Conservation (phyloP, 2,329 filamentous ascomycete species). For the Bipolaris cookei region DNA sequence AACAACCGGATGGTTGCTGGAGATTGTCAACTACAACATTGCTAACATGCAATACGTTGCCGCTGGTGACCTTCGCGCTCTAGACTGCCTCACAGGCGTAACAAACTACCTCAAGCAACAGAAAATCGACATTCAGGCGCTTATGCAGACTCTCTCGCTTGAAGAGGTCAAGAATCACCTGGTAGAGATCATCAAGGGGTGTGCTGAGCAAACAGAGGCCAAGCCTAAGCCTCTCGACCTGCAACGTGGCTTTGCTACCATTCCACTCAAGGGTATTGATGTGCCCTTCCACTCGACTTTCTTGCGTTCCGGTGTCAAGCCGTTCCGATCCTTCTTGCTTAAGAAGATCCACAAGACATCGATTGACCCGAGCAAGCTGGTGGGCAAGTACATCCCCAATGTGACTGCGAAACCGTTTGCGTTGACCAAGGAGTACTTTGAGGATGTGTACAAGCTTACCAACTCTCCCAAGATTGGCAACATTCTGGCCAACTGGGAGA, state of each 20-base stretch:
- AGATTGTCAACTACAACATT: conserved; percentile 96
- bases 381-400: conserved; percentile 99
- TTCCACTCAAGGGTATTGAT: conserved; percentile 95
- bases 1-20: conserved; percentile 91
- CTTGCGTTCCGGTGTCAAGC: conserved; percentile 96
- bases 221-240: conserved; percentile 90
- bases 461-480: conserved; percentile 78
- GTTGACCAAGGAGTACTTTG: conserved; percentile 97
- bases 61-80: conserved; percentile 69
- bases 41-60: conserved; percentile 74
- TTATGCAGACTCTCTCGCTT: conserved; percentile 83
- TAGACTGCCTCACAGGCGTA: conserved; percentile 74
- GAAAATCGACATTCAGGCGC: conserved; percentile 94
- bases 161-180: conserved; percentile 92
- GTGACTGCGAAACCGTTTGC: conserved; percentile 96
- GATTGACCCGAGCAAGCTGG: conserved; percentile 93
- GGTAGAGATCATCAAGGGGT: conserved; percentile 87
- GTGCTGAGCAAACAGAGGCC: conserved; percentile 81
- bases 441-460: conserved; percentile 95
- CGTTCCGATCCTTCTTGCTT: conserved; percentile 95
- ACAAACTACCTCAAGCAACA: conserved; percentile 96
- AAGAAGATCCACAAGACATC: conserved; percentile 99
- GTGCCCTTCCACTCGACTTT: conserved; percentile 99
- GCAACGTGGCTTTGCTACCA: conserved; percentile 94
- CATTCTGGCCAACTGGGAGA: conserved; percentile 77